phyloP scores from a whole-genome alignment of 352 stramenopile species.

The Phytophthora meadii region DNA sequence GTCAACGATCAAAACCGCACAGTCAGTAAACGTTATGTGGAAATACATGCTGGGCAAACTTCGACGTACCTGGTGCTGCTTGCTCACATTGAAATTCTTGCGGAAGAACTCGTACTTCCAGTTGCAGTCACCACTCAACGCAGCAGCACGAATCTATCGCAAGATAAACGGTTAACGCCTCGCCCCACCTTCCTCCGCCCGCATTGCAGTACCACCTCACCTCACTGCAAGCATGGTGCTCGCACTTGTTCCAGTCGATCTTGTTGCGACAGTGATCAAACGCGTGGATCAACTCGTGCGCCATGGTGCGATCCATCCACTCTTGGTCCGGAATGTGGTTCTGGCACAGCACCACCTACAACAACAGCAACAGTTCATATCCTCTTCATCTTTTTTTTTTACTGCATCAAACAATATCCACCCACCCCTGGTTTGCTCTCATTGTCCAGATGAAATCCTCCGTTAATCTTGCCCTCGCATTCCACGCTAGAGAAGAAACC shows the following conservation, averaged over 20 bases:
- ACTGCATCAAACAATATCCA: constrained; percentile 4
- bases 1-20: background rate
- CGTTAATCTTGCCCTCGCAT: constrained; percentile 87
- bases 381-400: background rate
- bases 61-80: constrained; percentile 84
- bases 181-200: background rate
- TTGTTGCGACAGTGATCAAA: constrained; percentile 94
- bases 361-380: background rate
- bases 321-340: constrained; percentile 92
- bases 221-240: constrained; percentile 94
- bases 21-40: constrained; percentile 2
- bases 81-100: constrained; percentile 91
- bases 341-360: constrained; percentile 86
- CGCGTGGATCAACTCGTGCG: constrained; percentile 94
- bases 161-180: background rate
- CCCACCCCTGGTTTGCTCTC: constrained; percentile 69
- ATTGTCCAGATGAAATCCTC: constrained; percentile 86
- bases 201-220: constrained; percentile 30
- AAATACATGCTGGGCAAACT: background rate
- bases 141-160: constrained; percentile 67
- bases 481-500: constrained; percentile 85
- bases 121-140: constrained; percentile 90
- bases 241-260: constrained; percentile 93
- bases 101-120: constrained; percentile 93
- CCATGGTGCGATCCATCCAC: constrained; percentile 92